Conservation (phyloP, 257 asterid genomes). For the Lantana camara region DNA sequence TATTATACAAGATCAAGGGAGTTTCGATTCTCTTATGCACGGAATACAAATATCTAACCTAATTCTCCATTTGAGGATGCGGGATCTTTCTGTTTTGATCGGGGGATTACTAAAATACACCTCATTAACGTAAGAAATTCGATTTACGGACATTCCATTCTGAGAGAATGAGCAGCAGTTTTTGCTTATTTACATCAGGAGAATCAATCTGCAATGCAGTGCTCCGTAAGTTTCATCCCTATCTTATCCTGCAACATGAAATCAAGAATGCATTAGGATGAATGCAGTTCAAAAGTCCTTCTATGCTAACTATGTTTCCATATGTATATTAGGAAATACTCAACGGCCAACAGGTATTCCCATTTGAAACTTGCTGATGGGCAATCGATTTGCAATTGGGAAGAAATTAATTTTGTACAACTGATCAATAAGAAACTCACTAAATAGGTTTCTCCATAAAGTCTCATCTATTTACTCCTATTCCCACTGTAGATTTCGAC, state of each 20-base stretch:
- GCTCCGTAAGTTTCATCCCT: background rate
- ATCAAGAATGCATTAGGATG: background rate
- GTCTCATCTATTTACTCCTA: constrained; percentile 42
- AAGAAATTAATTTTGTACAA: background rate
- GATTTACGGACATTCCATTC: background rate
- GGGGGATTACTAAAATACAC: background rate
- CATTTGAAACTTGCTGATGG: background rate
- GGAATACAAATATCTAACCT: background rate
- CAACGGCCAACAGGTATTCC: too few relatives aligned
- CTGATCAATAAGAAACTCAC: constrained; percentile 23
- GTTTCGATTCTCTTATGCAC: background rate
- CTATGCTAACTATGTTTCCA: too few relatives aligned
- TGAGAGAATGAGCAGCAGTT: background rate
- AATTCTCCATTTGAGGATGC: background rate
- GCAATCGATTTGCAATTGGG: background rate
- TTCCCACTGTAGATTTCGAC: constrained; percentile 75
- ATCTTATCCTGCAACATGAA: background rate
- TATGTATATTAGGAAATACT: too few relatives aligned
- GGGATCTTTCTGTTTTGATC: background rate
- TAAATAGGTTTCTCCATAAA: constrained; percentile 7
- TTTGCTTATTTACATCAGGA: background rate
- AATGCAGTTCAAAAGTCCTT: too few relatives aligned
- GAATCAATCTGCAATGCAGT: background rate
- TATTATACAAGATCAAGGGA: background rate
- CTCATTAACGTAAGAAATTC: background rate